Evolutionary conservation across 2,329 filamentous ascomycete species (phyloP).

Genomic region (Trematosphaeria pertusa): DNA sequence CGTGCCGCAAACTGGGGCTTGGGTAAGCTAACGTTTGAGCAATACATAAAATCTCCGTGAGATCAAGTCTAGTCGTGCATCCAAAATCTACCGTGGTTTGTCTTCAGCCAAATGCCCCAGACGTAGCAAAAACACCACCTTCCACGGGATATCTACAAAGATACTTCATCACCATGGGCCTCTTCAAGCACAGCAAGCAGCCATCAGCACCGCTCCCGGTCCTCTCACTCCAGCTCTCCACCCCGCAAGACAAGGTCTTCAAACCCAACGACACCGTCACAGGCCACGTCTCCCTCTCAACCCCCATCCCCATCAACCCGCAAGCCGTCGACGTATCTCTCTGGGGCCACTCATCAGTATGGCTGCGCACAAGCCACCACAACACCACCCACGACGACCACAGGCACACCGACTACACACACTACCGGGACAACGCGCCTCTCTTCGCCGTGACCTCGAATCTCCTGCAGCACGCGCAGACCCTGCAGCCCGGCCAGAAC

Average conservation of each 20-base stretch:
- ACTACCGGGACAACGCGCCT: slow-evolving; percentile 32
- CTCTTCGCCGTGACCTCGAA: slow-evolving; percentile 27
- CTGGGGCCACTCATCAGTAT: slow-evolving; percentile 28
- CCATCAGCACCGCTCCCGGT: slow-evolving; percentile 21
- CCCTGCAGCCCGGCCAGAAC: slow-evolving; percentile 13
- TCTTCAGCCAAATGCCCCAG: background rate
- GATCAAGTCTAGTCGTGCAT: too few relatives aligned
- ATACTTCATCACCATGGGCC: slow-evolving; percentile 20
- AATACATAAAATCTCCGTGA: too few relatives aligned
- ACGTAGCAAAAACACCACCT: background rate
- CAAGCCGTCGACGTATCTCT: slow-evolving; percentile 27
- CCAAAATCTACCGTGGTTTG: too few relatives aligned
- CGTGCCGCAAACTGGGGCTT: too few relatives aligned
- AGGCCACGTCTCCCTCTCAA: slow-evolving; percentile 23
- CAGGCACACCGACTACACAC: slow-evolving; percentile 20
- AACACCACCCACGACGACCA: slow-evolving; percentile 1
- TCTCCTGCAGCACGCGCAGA: slow-evolving; percentile 14
- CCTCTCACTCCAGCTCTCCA: slow-evolving; percentile 22
- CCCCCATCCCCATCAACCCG: slow-evolving; percentile 20
- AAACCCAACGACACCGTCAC: slow-evolving; percentile 27
- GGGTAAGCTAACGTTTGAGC: too few relatives aligned
- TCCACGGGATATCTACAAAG: background rate
- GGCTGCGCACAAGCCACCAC: slow-evolving; percentile 19
- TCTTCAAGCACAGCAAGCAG: slow-evolving; percentile 24
- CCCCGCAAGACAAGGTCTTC: slow-evolving; percentile 22